Evolutionary conservation across 805 yeast genomes (phyloP), one percentile per base, ranked within the genome.

Genomic region (Candida ortonii): DNA sequence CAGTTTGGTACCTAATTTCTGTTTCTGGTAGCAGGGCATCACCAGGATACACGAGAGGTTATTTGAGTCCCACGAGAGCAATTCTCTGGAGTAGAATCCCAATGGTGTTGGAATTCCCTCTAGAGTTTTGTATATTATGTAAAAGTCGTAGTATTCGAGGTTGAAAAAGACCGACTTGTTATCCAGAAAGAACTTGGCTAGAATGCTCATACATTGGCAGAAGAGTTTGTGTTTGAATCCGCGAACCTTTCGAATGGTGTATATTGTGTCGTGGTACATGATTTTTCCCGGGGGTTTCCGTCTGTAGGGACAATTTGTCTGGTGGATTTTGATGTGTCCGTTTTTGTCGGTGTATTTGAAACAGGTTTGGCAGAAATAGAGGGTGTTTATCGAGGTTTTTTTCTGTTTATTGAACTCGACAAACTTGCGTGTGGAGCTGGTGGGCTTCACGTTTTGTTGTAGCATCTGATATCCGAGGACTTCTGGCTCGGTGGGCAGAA

Each of bases 51-150:
- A 93, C 0, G 97, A 96, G 23, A 93, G 64, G 53, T 90, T 93
- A 56, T 89, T 85, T 33, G 76, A 71, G 34, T 84, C 90, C 72
- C 78, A 77, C 0, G 96, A 80, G 0, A 83, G 64, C 27, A 82
- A 63, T 52, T 93, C 98, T 48, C 85, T 84, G 10, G 97, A 88
- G 52, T 87, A 93, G 54, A 87, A 93, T 1, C 97, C 98, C 81
- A 89, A 80, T 2, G 90, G 89, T 55, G 46, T 61, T 44, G 41
- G 66, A 33, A 32, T 50, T 2, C 62, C 62, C 22, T 55, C 52
- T 16, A 66, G 64, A 2, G 57, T 58, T 16, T 84, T 81, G 53
- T 81, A 85, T 3, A 80, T 65, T 17, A 87, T 70, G 56, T 79
- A 93, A 57, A 87, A 86, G 41, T 84, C 89, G 59, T 84, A 90